Evolutionary conservation across 768 basidiomycete genomes (phyloP).

Genomic region (Trametes villosa): DNA sequence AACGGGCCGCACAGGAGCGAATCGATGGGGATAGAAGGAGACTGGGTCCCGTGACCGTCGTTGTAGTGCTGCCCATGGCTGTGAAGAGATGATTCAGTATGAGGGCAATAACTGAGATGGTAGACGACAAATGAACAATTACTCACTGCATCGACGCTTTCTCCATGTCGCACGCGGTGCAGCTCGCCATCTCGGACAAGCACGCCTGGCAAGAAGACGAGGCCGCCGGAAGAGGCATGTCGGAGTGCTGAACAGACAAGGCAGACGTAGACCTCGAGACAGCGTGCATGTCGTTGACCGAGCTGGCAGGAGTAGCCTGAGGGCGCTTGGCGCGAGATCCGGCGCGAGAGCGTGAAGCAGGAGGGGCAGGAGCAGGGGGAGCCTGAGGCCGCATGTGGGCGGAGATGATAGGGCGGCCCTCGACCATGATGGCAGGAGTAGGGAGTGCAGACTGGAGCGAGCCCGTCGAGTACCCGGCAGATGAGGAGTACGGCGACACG

Average conservation of each 20-base stretch:
- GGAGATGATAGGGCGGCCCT: conserved; percentile 5
- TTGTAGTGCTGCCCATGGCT: neutral
- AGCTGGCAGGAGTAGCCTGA: neutral
- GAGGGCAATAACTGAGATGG: neutral
- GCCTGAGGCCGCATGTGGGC: neutral
- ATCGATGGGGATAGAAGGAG: neutral
- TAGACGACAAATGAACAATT: neutral
- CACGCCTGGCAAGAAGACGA: conserved; percentile 8
- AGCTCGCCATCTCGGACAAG: conserved; percentile 1
- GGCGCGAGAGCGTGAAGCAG: neutral
- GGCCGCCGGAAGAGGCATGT: neutral
- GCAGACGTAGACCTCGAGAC: neutral
- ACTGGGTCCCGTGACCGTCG: neutral
- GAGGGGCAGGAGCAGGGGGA: neutral
- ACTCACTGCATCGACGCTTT: neutral
- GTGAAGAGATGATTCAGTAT: neutral
- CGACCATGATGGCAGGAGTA: conserved; percentile 13
- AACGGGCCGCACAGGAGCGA: neutral
- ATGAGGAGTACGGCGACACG: neutral
- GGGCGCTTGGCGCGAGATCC: neutral
- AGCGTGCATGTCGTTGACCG: neutral
- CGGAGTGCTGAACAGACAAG: neutral
- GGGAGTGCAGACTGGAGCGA: neutral
- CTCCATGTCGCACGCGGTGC: neutral
- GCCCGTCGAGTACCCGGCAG: neutral